Percentiles rank a stretch among this genome's conserved stretches.
These are phyloP conservation scores for Kwoniella newhampshirensis DNA, from an alignment of 768 basidiomycete genomes.

Conservation along the genomic window DNA sequence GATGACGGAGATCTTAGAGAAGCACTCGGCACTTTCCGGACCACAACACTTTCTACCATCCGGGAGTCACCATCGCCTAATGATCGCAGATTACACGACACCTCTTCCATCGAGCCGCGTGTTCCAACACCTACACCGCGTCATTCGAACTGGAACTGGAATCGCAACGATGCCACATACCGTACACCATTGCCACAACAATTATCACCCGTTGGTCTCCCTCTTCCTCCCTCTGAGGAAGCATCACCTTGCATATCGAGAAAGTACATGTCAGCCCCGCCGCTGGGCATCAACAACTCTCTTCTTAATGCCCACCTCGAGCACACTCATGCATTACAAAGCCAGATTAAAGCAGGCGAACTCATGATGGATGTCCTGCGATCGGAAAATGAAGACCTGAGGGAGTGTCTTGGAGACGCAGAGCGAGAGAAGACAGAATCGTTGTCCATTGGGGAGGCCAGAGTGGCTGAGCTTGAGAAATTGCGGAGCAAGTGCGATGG, in stretches of 20 bases:
- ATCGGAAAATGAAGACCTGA: conserved; percentile 11
- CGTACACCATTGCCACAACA: not conserved
- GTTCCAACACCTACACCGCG: no score
- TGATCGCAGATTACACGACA: no score
- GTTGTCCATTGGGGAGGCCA: conserved; percentile 2
- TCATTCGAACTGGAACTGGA: no score
- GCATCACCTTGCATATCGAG: not conserved
- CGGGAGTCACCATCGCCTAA: conserved; percentile 12
- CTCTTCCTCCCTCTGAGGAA: not conserved
- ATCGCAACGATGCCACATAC: no score
- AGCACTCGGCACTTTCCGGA: conserved; percentile 1
- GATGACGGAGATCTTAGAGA: no score
- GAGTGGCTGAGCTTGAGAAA: not conserved
- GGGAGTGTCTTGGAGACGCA: not conserved
- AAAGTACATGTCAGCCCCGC: conserved; percentile 17
- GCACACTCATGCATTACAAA: conserved; percentile 20
- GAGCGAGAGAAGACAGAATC: conserved; percentile 11
- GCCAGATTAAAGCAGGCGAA: conserved; percentile 17
- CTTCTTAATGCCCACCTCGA: conserved; percentile 24
- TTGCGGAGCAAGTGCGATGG: conserved; percentile 3
- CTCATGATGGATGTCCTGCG: conserved; percentile 11
- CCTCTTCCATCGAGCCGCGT: no score
- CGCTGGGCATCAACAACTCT: conserved; percentile 10
- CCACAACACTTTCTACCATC: conserved; percentile 16
- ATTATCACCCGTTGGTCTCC: conserved; percentile 1